Percentiles rank a stretch among this genome's conserved stretches.
Conservation (phyloP, 441 rosid genomes). For the Pelargonium fulgidum region DNA sequence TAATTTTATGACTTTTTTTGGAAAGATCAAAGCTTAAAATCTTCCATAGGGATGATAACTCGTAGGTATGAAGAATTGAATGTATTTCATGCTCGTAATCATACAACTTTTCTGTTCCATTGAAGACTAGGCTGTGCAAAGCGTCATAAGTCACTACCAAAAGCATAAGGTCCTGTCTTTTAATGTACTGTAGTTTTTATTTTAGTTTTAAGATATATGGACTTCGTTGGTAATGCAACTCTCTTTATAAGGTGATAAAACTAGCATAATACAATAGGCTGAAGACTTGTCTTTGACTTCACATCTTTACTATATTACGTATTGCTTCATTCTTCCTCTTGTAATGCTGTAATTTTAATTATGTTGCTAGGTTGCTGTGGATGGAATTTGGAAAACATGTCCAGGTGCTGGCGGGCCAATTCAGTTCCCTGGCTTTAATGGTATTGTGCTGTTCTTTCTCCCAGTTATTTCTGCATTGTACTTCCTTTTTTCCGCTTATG, state of each 20-base stretch:
- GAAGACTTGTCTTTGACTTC: neutral
- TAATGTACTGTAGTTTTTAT: neutral
- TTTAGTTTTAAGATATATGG: neutral
- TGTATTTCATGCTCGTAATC: neutral
- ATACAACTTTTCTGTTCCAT: neutral
- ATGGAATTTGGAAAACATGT: constrained; percentile 87
- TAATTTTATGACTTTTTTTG: neutral
- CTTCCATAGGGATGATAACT: neutral
- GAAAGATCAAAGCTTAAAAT: neutral
- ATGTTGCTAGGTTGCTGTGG: constrained; percentile 82
- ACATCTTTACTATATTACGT: neutral
- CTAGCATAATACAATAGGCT: neutral
- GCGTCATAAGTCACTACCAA: neutral
- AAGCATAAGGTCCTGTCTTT: neutral
- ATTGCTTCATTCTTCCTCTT: neutral
- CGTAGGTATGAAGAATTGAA: neutral
- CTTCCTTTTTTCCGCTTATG: constrained; percentile 16
- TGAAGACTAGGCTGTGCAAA: neutral
- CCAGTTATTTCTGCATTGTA: neutral
- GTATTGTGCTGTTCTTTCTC: constrained; percentile 29
- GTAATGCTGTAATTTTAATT: constrained; percentile 10
- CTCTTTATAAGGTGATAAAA: neutral
- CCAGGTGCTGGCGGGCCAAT: constrained; percentile 81
- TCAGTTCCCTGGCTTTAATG: constrained; percentile 88
- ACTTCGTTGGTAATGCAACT: neutral